Conservation (phyloP, 2,329 filamentous ascomycete species). For the Colletotrichum tanaceti region DNA sequence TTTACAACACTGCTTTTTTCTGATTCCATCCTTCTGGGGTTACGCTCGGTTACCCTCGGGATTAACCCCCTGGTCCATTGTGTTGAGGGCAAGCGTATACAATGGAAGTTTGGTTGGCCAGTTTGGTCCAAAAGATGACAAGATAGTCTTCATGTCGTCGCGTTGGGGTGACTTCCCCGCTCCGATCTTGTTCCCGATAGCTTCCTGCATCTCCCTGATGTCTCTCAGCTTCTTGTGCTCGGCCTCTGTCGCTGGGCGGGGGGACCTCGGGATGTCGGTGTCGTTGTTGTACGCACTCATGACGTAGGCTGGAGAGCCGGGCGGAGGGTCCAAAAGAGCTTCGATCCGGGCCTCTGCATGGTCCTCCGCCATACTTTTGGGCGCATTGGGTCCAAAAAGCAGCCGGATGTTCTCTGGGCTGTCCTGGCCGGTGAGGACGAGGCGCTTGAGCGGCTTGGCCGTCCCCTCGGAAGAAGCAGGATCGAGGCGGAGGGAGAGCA, state of each 20-base stretch:
- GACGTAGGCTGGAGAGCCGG: constrained; percentile 5
- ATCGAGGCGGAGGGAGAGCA: neutral
- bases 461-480: neutral
- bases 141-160: neutral
- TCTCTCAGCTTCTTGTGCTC: neutral
- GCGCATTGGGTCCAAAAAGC: constrained; percentile 7
- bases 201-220: constrained; percentile 10
- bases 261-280: neutral
- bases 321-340: neutral
- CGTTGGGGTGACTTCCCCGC: neutral
- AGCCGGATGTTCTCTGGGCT: constrained; percentile 2
- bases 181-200: neutral
- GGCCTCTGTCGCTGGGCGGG: neutral
- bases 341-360: neutral
- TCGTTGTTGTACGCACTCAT: neutral
- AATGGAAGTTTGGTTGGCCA: neutral
- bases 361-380: neutral
- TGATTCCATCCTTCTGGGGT: no score
- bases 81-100: constrained; percentile 20
- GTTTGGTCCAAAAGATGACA: constrained; percentile 5
- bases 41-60: neutral
- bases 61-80: constrained; percentile 23
- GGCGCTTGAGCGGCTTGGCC: neutral
- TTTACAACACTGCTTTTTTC: no score
- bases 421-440: constrained; percentile 7